phyloP scores from a whole-genome alignment of 495 filamentous ascomycete genomes.

The Barbatosphaeria neglecta region DNA sequence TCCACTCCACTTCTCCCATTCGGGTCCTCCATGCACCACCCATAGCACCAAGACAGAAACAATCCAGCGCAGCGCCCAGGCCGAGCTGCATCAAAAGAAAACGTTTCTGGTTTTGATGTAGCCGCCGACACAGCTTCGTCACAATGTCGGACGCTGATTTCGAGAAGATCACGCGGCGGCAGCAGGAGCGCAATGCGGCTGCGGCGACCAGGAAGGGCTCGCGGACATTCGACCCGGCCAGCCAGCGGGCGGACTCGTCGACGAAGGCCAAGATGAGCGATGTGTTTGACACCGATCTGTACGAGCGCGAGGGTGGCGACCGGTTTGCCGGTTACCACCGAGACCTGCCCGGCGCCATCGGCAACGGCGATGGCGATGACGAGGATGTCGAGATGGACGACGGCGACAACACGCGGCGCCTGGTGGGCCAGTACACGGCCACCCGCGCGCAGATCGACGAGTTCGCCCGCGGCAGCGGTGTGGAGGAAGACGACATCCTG shows the following conservation, averaged over 20 bases:
- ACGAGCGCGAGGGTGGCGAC: conserved; percentile 67
- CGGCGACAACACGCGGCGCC: conserved; percentile 56
- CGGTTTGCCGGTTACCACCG: conserved; percentile 87
- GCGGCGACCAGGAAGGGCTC: conserved; percentile 75
- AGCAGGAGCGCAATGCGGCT: conserved; percentile 85
- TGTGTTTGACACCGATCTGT: conserved; percentile 85
- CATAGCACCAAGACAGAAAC: too few relatives aligned
- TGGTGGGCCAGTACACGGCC: conserved; percentile 96
- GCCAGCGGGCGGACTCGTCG: conserved; percentile 78
- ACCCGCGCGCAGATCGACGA: conserved; percentile 86
- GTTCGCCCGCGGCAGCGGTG: conserved; percentile 72
- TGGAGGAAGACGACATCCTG: conserved; percentile 86
- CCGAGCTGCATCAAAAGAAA: too few relatives aligned
- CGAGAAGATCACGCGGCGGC: conserved; percentile 68
- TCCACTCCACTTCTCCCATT: too few relatives aligned
- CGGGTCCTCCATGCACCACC: too few relatives aligned
- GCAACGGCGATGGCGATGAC: conserved; percentile 76
- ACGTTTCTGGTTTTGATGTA: too few relatives aligned
- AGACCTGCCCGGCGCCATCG: conserved; percentile 71
- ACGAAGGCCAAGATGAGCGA: conserved; percentile 94
- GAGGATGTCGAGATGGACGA: conserved; percentile 74
- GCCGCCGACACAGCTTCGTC: conserved; percentile 6
- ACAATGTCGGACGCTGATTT: conserved; percentile 65
- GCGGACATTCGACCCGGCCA: conserved; percentile 73
- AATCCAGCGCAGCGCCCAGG: too few relatives aligned